Evolutionary conservation across 163 green algal genomes (phyloP), one percentile per base, ranked within the genome.

Genomic region (Scenedesmus sp.): DNA sequence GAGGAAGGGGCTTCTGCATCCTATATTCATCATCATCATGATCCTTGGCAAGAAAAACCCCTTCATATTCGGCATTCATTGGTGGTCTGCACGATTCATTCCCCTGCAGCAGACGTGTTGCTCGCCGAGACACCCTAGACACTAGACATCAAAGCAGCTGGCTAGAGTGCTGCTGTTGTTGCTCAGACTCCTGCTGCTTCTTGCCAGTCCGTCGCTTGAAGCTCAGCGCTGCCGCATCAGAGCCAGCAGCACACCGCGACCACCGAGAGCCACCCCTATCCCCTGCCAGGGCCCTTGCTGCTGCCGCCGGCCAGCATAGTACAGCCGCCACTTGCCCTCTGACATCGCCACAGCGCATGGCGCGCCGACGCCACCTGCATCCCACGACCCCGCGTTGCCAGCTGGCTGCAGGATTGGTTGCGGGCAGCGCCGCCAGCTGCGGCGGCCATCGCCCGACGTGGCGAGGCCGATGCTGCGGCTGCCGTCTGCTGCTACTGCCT

Each of bases 311-410:
- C 96, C 97, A 9, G 92, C 88, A 86, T 99, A 99, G 93, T 99
- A 99, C 79, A 99, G 86, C 88, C 97, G 92, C 97, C 97, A 99
- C 72, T 86, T 85, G 0, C 97, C 96, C 0, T 86, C 94, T 12
- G 97, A 95, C 97, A 99, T 99, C 59, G 95, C 94, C n/a, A 99
- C 97, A 1, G 94, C 95, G 72, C 96, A 99, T 20, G 97, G 97
- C 7, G 93, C 93, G 33, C 97, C 97, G 30, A 99, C 96, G 22
- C 93, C 94, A 20, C 95, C 95, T 18, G 35, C 89, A 81, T 99
- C 97, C 97, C 97, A 99, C 0, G 93, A 91, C 5, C 59, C 78
- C 44, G 92, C 88, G 7, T 33, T 42, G 0, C 35, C 76, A 44
- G 82, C 53, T 5, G 92, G 53, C 61, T 72, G 49, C 42, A 99